Percentiles rank a stretch among this genome's conserved stretches.
Conservation (phyloP, 179 eudicot species). For the Sideroxylon spinosum region DNA sequence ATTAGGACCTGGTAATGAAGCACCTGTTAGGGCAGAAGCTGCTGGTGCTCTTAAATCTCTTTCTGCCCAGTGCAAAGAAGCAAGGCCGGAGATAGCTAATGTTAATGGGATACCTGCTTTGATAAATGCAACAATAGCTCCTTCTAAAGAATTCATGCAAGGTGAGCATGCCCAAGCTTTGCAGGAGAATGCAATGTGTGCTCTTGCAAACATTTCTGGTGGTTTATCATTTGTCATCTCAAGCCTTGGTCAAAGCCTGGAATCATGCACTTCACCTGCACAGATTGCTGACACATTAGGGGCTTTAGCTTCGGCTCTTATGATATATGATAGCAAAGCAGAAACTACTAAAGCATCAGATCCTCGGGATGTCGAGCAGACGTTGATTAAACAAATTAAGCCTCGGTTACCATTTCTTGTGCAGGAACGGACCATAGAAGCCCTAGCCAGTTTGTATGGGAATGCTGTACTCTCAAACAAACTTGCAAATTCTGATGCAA, state of each 20-base stretch:
- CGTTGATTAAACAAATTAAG: constrained; percentile 74
- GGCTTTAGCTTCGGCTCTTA: constrained; percentile 94
- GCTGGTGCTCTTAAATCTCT: constrained; percentile 94
- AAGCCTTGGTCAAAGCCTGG: constrained; percentile 95
- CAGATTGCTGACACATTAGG: constrained; percentile 97
- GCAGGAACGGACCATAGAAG: constrained; percentile 94
- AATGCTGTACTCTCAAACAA: constrained; percentile 62
- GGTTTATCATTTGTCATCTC: constrained; percentile 91
- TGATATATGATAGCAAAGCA: constrained; percentile 86
- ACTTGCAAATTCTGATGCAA: constrained; percentile 87
- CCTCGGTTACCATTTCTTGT: constrained; percentile 70
- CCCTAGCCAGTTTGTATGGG: constrained; percentile 94
- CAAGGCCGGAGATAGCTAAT: constrained; percentile 73
- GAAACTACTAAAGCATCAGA: constrained; percentile 71
- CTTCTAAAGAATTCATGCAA: constrained; percentile 98
- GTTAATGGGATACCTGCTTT: constrained; percentile 80
- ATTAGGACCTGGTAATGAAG: constrained; percentile 81
- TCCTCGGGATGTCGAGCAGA: constrained; percentile 70
- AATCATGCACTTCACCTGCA: constrained; percentile 79
- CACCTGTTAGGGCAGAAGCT: constrained; percentile 93
- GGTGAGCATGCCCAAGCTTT: constrained; percentile 93
- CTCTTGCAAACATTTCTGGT: constrained; percentile 98
- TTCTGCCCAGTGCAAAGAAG: constrained; percentile 87
- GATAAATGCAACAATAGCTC: constrained; percentile 97
- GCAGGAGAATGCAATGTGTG: constrained; percentile 99